Evolutionary conservation across 2,329 filamentous ascomycete genomes (phyloP), one percentile per base, ranked within the genome.

Genomic region (Phaeosphaeriaceae sp.): DNA sequence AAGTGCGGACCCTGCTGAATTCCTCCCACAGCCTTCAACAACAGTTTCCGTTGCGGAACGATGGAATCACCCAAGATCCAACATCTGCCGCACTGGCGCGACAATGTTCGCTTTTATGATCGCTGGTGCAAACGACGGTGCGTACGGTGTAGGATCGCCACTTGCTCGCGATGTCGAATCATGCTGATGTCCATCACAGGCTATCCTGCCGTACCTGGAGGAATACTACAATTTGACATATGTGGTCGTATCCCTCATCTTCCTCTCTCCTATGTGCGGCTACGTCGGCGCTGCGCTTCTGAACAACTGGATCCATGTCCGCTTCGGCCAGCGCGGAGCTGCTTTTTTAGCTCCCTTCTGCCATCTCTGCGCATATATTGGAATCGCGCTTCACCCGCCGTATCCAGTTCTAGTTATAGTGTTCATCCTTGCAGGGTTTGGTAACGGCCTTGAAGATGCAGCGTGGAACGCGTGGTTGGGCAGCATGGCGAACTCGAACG

Each of bases 401-500:
- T 91, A 87, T 65, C 84, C 87, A 0, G 85, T 85, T 1, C 75
- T 92, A 1, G 85, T 89, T 1, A 75, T 90, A 3, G 79, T 86
- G 15, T 86, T 88, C 67, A 81, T 88, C 22, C 78, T 91, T n/a
- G 83, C 85, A 1, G 89, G 89, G 3, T 86, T 91, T 51, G 90
- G 89, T 0, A 91, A 89, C 69, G 90, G 90, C 3, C 75, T 92
- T 15, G 81, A 86, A 57, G 88, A 87, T 62, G 83, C 83, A 0
- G 85, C 80, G 5, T 86, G 84, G 80, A 86, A 86, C 64, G 84
- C 84, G 0, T 87, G 84, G 82, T 79, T 86, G 19, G 90, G 90
- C 6, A 88, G 87, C 65, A 89, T 93, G 86, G 82, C 85, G 5
- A 84, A 86, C 56, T 84, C 89, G 5, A 92, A 93, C 71, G 87